Base-by-base conservation (phyloP, 495 filamentous ascomycete genomes). In the Venustampulla echinocandica region DNA sequence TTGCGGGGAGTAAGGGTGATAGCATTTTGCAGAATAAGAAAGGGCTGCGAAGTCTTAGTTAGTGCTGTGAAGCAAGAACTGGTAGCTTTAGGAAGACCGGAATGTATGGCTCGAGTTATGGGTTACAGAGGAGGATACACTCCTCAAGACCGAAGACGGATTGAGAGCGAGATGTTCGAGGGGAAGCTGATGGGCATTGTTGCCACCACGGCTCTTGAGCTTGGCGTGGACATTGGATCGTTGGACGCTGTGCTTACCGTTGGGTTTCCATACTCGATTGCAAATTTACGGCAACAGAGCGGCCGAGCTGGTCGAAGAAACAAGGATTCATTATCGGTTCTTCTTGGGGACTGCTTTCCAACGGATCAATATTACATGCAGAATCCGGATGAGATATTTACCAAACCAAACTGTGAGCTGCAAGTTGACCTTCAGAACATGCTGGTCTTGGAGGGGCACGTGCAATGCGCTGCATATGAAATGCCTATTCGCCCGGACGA, bases 161-260 rank as follows among this genome's bases (percentile, higher is more conserved):
- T 99, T 38, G 92, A 99, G 64, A 81, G 73, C 25, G 92, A 97
- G 57, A 96, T 99, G 92, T 97, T 97, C 53, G 87, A 94, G 39
- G 92, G 92, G 0, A 87, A 89, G 55, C 69, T 99, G 4, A 71
- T 97, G 59, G 93, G 92, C 3, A 92, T 99, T 46, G 76, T 99
- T 7, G 92, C 90, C 6, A 99, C 92, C 1, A 95, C 80, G 46
- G 92, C 92, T 5, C 69, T 99, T 5, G 92, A 97, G 61, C 64
- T 99, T 1, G 92, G 92, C 11, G 84, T 99, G 32, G 92, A 99
- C 62, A 97, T 99, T 55, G 92, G 93, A 10, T 88, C 82, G 10
- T 71, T 99, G 25, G 93, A 99, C 66, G 90, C 90, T 25, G 92
- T 97, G 14, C 74, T 99, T 25, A 95, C 89, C 0, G 77, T 90